Percentiles rank a stretch among this genome's conserved stretches.
phyloP scores from a whole-genome alignment of 148 eudicot genomes.

The Simmondsia chinensis region DNA sequence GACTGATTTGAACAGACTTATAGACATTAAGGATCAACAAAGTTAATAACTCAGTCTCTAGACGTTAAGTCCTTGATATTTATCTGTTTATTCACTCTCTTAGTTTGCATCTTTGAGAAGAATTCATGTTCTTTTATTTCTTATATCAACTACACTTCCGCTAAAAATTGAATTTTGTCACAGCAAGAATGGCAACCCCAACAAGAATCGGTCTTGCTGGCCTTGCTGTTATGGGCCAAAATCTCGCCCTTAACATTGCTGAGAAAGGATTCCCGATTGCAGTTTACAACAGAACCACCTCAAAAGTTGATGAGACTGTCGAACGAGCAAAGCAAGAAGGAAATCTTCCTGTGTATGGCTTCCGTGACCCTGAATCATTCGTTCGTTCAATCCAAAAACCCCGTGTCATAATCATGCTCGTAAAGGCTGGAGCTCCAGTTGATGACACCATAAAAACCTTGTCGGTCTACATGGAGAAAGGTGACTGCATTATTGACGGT shows the following conservation, averaged over 20 bases:
- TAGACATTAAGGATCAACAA: too few relatives aligned
- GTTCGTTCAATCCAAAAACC: slow-evolving; percentile 77
- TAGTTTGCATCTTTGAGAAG: too few relatives aligned
- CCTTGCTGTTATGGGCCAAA: slow-evolving; percentile 94
- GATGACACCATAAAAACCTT: slow-evolving; percentile 82
- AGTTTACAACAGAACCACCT: slow-evolving; percentile 79
- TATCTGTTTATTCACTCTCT: background rate
- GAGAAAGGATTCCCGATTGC: slow-evolving; percentile 95
- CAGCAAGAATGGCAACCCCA: slow-evolving; percentile 43
- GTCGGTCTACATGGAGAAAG: slow-evolving; percentile 67
- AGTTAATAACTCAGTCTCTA: too few relatives aligned
- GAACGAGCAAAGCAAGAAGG: slow-evolving; percentile 81
- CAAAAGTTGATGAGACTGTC: slow-evolving; percentile 85
- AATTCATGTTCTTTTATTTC: background rate
- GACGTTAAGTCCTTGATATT: too few relatives aligned
- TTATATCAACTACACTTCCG: background rate
- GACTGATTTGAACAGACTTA: too few relatives aligned
- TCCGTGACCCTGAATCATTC: slow-evolving; percentile 79
- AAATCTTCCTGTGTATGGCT: slow-evolving; percentile 74
- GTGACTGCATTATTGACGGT: slow-evolving; percentile 87
- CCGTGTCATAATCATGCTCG: slow-evolving; percentile 83
- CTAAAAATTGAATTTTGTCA: too few relatives aligned
- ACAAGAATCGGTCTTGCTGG: slow-evolving; percentile 96
- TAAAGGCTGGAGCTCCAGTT: slow-evolving; percentile 88
- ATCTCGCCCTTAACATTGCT: slow-evolving; percentile 92